Base-by-base conservation (phyloP, 1,284 basidiomycete species). In the Papiliotrema fonsecae region DNA sequence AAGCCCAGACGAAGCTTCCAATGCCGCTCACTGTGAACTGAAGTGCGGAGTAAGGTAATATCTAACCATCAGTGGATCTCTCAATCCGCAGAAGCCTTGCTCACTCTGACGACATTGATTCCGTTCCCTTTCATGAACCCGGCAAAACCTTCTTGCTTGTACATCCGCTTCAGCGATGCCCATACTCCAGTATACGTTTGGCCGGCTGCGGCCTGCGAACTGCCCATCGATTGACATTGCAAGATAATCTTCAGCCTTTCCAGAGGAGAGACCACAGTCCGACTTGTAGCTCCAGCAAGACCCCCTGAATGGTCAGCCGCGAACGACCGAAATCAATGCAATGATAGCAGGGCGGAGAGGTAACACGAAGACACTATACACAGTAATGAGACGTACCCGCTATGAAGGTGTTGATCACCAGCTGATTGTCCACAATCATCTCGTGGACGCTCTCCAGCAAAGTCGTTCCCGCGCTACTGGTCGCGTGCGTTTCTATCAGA, bases 191-290 rank as follows among this genome's bases (percentile, higher is more conserved):
- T 82, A 72, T 93, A 93, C 56, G 86, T 84, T 58, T 82, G 76
- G 2, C 81, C 79, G 24, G 55, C 49, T 4, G 37, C 52, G 9
- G 43, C 50, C 35, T 52, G n/a, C n/a, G n/a, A n/a, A n/a, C n/a
- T 48, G 4, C 49, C 45, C 6, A 55, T 34, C 28, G 67, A 60
- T 55, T 91, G 88, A 2, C 90, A 86, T 75, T 91, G 90, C 90
- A 94, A 86, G 57, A 97, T 96, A 65, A 97, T 97, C 75, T 97
- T 97, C 44, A 97, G 77, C 48, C 92, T 76, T 66, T 97, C 93
- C 16, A 97, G 74, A 14, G 93, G 92, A 56, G 84, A 87, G 42
- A 97, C 92, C 26, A 96, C 87, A 3, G 93, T 96, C 50, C 92
- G 78, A 55, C 87, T 90, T 9, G 88, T 61, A 10, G 73, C 73